Percentiles rank a stretch among this genome's conserved stretches.
These are phyloP conservation scores for Botryotinia globosa DNA, from an alignment of 2,329 filamentous ascomycete genomes.

Conservation along the genomic window DNA sequence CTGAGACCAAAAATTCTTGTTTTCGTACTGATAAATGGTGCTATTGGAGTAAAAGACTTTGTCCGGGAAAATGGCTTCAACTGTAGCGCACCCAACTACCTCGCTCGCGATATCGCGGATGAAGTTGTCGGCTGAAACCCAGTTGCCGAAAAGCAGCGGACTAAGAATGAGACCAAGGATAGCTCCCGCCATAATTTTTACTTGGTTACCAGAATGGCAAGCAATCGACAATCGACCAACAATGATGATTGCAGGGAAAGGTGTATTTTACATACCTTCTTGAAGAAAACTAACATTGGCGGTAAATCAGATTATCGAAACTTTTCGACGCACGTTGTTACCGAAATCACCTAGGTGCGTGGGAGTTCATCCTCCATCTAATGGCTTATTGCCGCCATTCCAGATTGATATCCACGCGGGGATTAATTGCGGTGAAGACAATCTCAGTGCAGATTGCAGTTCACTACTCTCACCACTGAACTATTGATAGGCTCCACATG, in stretches of 20 bases:
- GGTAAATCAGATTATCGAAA: background rate
- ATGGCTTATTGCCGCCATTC: background rate
- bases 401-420: background rate
- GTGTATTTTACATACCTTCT: background rate
- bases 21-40: background rate
- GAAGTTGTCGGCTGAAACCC: background rate
- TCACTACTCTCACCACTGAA: background rate
- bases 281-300: background rate
- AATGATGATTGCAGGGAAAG: background rate
- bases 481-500: background rate
- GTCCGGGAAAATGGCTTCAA: background rate
- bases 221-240: background rate
- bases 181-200: background rate
- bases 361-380: background rate
- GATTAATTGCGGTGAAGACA: background rate
- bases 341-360: background rate
- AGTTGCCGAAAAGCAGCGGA: background rate
- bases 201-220: background rate
- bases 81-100: background rate
- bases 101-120: background rate
- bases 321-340: background rate
- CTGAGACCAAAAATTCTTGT: background rate
- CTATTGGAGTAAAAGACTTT: background rate
- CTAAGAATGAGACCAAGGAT: background rate
- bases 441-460: background rate